These are phyloP conservation scores for Maudiozyma bulderi DNA, from an alignment of 805 yeast species.

Conservation along the genomic window DNA sequence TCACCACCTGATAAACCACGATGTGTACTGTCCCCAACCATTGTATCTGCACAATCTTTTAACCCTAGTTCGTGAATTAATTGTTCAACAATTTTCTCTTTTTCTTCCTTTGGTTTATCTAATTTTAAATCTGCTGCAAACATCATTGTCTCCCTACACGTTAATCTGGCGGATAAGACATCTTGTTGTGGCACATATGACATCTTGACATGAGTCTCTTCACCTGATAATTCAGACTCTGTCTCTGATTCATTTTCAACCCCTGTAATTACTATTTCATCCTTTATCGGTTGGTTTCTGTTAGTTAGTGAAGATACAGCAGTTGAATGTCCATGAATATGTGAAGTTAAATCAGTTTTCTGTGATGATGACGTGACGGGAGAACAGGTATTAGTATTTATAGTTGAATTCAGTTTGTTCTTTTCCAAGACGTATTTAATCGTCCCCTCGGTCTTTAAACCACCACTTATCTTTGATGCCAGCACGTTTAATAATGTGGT, in stretches of 20 bases:
- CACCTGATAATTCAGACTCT: not conserved
- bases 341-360: not conserved
- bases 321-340: too few relatives aligned
- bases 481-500: constrained; percentile 66
- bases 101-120: constrained; percentile 36
- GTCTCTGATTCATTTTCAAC: not conserved
- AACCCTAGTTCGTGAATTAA: constrained; percentile 57
- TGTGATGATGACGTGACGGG: not conserved
- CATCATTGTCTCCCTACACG: constrained; percentile 59
- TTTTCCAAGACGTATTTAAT: constrained; percentile 26
- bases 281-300: not conserved
- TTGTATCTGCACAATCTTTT: constrained; percentile 49
- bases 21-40: constrained; percentile 46
- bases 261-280: not conserved
- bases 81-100: constrained; percentile 44
- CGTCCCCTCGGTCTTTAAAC: constrained; percentile 35
- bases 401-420: not conserved
- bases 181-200: constrained; percentile 74
- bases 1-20: constrained; percentile 79
- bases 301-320: not conserved
- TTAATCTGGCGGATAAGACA: constrained; percentile 56
- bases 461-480: constrained; percentile 40
- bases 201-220: constrained; percentile 13
- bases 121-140: constrained; percentile 66
- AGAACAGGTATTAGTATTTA: not conserved